These are phyloP conservation scores for Xylaria sp. DNA, from an alignment of 495 filamentous ascomycete species.

Conservation along the genomic window DNA sequence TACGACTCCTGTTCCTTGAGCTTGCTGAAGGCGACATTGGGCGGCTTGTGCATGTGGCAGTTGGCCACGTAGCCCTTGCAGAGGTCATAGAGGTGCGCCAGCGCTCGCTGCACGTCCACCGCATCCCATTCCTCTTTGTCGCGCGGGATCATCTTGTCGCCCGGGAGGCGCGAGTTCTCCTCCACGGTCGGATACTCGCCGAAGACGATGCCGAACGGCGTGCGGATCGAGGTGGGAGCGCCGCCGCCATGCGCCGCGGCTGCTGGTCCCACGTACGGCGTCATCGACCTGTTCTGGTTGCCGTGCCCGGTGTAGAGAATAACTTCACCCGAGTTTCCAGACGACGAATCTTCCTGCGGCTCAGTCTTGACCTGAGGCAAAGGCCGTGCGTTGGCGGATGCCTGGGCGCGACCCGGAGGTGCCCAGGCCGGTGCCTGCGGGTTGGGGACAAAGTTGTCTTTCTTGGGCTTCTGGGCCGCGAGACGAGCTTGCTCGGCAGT, in stretches of 20 bases:
- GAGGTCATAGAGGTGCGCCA: conserved; percentile 27
- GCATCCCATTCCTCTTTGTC: conserved; percentile 28
- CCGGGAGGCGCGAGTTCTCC: conserved; percentile 21
- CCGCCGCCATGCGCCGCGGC: conserved; percentile 12
- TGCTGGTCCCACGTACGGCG: conserved; percentile 15
- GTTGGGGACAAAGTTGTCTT: conserved; percentile 20
- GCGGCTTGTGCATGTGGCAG: conserved; percentile 8
- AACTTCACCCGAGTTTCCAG: conserved; percentile 21
- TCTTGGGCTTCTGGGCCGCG: neutral
- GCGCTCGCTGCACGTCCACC: conserved; percentile 27
- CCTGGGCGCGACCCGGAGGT: neutral
- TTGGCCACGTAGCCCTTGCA: conserved; percentile 29
- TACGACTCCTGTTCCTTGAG: conserved; percentile 26
- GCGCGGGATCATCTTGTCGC: conserved; percentile 26
- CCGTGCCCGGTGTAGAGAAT: conserved; percentile 25
- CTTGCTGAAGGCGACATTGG: conserved; percentile 22
- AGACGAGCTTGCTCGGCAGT: neutral
- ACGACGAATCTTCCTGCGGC: conserved; percentile 14
- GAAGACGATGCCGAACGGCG: conserved; percentile 23
- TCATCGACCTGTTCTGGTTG: conserved; percentile 14
- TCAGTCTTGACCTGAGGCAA: neutral
- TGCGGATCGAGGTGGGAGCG: conserved; percentile 17
- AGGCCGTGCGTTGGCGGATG: neutral
- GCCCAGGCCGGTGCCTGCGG: conserved; percentile 27
- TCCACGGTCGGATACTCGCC: conserved; percentile 25